phyloP scores from a whole-genome alignment of 1,139 yeast genomes.

The Debaryomyces sp. region DNA sequence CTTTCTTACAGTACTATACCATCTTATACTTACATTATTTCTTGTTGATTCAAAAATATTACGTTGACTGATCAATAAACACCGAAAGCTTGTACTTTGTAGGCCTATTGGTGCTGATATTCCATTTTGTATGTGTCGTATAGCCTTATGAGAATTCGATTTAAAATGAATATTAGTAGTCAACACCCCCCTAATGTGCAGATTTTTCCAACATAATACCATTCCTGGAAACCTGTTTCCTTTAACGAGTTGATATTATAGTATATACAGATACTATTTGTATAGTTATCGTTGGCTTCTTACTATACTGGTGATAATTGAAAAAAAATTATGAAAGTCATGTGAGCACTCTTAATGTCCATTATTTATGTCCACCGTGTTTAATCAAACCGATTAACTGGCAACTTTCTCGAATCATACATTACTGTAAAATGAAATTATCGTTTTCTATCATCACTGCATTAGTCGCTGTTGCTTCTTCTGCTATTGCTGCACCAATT shows the following conservation, averaged over 20 bases:
- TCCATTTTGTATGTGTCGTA: neutral
- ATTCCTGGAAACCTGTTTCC: neutral
- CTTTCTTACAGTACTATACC: neutral
- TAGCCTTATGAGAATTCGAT: neutral
- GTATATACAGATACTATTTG: neutral
- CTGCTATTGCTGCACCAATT: slow-evolving; percentile 22
- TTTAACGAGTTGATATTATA: neutral
- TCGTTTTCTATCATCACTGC: slow-evolving; percentile 19
- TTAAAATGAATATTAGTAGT: slow-evolving; percentile 1
- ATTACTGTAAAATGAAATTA: slow-evolving; percentile 18
- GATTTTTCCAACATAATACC: slow-evolving; percentile 1
- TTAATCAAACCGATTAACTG: neutral
- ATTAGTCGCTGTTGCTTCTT: slow-evolving; percentile 19
- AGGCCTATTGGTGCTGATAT: neutral
- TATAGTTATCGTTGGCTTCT: neutral
- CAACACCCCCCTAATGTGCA: neutral
- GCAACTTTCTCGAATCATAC: neutral
- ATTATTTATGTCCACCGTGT: slow-evolving; percentile 6
- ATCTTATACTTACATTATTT: neutral
- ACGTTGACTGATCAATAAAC: neutral
- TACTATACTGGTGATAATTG: neutral
- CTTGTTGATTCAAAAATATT: neutral
- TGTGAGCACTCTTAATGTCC: slow-evolving; percentile 3
- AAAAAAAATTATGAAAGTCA: slow-evolving; percentile 1
- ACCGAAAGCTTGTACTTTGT: neutral